Percentiles rank a stretch among this genome's conserved stretches.
Conservation (phyloP, 352 stramenopile genomes). For the Pythium apleroticum region DNA sequence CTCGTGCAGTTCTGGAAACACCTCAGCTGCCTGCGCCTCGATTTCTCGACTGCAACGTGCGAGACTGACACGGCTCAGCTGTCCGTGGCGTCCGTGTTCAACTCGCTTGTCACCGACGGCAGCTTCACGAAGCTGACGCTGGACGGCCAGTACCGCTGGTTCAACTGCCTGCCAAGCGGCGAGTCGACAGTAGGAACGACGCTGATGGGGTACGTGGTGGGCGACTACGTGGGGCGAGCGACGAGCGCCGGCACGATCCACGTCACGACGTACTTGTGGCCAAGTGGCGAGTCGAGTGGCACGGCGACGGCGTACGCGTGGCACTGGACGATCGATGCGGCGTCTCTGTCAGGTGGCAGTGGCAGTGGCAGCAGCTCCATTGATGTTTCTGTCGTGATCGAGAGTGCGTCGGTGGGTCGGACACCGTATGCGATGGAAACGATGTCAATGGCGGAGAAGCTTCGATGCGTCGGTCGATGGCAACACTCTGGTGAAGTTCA, state of each 20-base stretch:
- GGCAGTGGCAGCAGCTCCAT: too few relatives aligned
- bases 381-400: constrained; percentile 3
- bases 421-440: constrained; percentile 8
- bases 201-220: constrained; percentile 5
- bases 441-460: constrained; percentile 15
- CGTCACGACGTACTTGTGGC: constrained; percentile 12
- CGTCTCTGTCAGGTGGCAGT: not conserved
- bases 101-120: not conserved
- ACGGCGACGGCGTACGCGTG: not conserved
- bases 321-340: constrained; percentile 19
- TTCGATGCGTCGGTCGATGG: constrained; percentile 12
- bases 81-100: constrained; percentile 10
- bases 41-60: not conserved
- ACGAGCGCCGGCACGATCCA: constrained; percentile 1
- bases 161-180: constrained; percentile 1
- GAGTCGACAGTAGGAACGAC: constrained; percentile 2
- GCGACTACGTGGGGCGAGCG: constrained; percentile 7
- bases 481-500: not conserved
- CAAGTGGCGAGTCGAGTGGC: too few relatives aligned
- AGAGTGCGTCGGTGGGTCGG: constrained; percentile 4
- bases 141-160: constrained; percentile 7
- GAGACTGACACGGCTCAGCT: not conserved
- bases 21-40: constrained; percentile 11
- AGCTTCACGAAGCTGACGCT: not conserved
- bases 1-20: constrained; percentile 14